Evolutionary conservation across 2,329 filamentous ascomycete species (phyloP), one percentile per base, ranked within the genome.

Genomic region (Trichoderma koningii): DNA sequence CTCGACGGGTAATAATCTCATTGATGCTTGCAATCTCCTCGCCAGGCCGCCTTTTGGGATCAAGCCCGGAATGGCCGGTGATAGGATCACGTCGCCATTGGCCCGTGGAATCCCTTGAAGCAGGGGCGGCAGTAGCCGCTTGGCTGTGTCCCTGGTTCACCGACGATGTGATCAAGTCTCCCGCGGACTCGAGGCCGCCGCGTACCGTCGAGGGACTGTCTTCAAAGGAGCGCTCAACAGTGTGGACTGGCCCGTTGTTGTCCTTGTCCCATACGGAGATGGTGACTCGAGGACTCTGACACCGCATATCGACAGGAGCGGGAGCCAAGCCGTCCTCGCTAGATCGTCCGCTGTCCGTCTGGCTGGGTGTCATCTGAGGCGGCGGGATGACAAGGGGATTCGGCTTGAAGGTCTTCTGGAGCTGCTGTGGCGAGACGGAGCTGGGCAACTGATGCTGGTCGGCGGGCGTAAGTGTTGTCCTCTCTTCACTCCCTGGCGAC

Each of bases 231-330:
- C 77, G 77, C 66, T 82, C 80, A 42, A 79, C 68, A 7, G 77
- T 73, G 56, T 78, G 78, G 14, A 78, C 70, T 0, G 75, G 73
- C 23, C 70, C 72, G 42, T 71, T 72, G 48, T 74, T 77, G 63
- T 78, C 82, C 66, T 77, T 79, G 52, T 80, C 83, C 82, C 82
- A 87, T 67, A 84, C 76, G 1, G 85, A 87, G 55, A 87, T 82
- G 6, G 81, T 85, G 21, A 87, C 82, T 30, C 80, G 79, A 7
- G 85, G 84, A 70, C 85, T 86, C 66, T 79, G 80, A 21, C 75
- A 72, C 38, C 77, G 73, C 80, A 83, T 83, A 61, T 75, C 70
- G 56, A 76, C 70, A 9, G 76, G 70, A 51, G 74, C 73, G 2
- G 78, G 76, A 4, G 74, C 78, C 42, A 79, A 70, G 48, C 77